Percentiles rank a stretch among this genome's conserved stretches.
Evolutionary conservation across 306 rosid genomes (phyloP).

Genomic region (Fragaria nilgerrensis): DNA sequence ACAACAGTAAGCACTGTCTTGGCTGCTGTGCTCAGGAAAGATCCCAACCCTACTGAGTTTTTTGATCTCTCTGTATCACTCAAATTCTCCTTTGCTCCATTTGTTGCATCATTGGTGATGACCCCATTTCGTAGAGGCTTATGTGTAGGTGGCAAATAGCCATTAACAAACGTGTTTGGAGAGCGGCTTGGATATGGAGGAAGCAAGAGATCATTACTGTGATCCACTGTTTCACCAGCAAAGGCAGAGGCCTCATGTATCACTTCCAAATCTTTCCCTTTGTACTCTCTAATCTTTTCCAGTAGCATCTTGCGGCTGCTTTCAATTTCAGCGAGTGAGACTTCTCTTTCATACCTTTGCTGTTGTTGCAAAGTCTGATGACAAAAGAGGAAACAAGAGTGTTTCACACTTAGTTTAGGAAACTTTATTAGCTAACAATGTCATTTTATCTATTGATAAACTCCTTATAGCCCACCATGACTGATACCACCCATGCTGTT

Average conservation of each 20-base stretch:
- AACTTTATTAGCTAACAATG: not conserved
- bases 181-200: slow-evolving; percentile 84
- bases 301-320: slow-evolving; percentile 77
- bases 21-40: slow-evolving; percentile 51
- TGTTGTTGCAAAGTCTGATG: slow-evolving; percentile 73
- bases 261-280: slow-evolving; percentile 77
- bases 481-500: not conserved
- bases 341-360: slow-evolving; percentile 73
- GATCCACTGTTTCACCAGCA: slow-evolving; percentile 84
- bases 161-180: slow-evolving; percentile 48
- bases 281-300: slow-evolving; percentile 68
- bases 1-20: slow-evolving; percentile 62
- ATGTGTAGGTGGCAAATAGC: slow-evolving; percentile 40
- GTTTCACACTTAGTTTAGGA: slow-evolving; percentile 14
- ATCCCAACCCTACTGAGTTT: slow-evolving; percentile 47
- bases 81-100: slow-evolving; percentile 37
- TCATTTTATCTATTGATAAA: not conserved
- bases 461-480: not conserved
- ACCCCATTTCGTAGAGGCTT: slow-evolving; percentile 56
- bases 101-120: slow-evolving; percentile 28
- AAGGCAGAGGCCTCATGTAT: slow-evolving; percentile 85
- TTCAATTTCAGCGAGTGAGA: slow-evolving; percentile 83
- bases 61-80: slow-evolving; percentile 32
- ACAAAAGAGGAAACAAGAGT: slow-evolving; percentile 15
- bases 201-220: slow-evolving; percentile 69